phyloP scores from a whole-genome alignment of 2,329 filamentous ascomycete species.

The Leptographium galeiforme region DNA sequence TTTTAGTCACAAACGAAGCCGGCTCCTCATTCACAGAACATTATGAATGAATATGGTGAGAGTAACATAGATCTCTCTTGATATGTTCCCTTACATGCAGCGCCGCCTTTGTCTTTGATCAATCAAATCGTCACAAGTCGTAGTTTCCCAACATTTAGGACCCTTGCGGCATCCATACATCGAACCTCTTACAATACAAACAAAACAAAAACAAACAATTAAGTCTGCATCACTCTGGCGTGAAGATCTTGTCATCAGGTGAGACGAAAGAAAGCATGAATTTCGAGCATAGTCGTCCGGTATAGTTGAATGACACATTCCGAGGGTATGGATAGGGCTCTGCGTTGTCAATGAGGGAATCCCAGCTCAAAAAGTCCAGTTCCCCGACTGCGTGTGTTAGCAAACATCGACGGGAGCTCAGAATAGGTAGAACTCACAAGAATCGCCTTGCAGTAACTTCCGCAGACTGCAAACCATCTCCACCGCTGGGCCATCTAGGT shows the following conservation, averaged over 20 bases:
- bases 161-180: no score
- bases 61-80: no score
- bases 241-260: slow-evolving; percentile 5
- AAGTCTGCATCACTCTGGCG: not conserved
- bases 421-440: slow-evolving; percentile 25
- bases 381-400: slow-evolving; percentile 10
- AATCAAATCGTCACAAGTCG: no score
- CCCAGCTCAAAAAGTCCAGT: slow-evolving; percentile 30
- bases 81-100: no score
- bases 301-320: slow-evolving; percentile 36
- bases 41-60: no score
- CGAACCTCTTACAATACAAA: not conserved
- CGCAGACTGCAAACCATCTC: slow-evolving; percentile 33
- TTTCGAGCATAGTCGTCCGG: slow-evolving; percentile 36
- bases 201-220: not conserved
- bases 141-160: no score
- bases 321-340: slow-evolving; percentile 32
- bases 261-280: slow-evolving; percentile 38
- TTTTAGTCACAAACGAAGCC: no score
- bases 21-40: no score
- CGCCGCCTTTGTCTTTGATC: no score
- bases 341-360: slow-evolving; percentile 30
- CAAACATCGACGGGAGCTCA: not conserved
- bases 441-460: slow-evolving; percentile 25
- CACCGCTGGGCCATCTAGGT: slow-evolving; percentile 31